A percentile compares a stretch with the other conserved stretches of the same genome.
These are phyloP conservation scores for Trametes cingulata DNA, from an alignment of 768 basidiomycete species.

Conservation along the genomic window DNA sequence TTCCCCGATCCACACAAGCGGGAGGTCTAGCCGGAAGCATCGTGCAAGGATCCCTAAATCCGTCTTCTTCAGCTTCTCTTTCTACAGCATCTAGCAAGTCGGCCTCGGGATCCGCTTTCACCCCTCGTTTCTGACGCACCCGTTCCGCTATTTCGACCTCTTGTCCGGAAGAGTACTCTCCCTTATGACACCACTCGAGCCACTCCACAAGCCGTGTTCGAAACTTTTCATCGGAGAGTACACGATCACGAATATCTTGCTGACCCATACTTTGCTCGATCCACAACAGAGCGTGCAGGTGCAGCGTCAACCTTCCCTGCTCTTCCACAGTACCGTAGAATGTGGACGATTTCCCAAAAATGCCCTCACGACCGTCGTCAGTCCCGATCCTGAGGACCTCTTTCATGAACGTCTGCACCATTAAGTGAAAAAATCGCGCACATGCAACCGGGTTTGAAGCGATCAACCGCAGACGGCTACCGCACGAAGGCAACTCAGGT, in stretches of 20 bases:
- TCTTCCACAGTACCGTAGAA: too few species aligned
- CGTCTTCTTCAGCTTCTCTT: not conserved
- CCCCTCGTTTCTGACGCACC: too few species aligned
- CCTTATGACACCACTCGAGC: not conserved
- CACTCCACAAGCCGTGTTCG: not conserved
- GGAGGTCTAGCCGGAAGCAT: not conserved
- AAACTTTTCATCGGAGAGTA: not conserved
- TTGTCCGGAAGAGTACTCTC: too few species aligned
- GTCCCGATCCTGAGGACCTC: not conserved
- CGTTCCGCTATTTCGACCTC: too few species aligned
- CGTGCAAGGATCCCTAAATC: not conserved
- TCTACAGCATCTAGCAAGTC: not conserved
- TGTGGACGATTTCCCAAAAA: too few species aligned
- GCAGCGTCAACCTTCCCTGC: too few species aligned
- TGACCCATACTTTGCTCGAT: too few species aligned
- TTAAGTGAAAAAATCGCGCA: not conserved
- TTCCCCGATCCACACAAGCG: not conserved
- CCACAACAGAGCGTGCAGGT: too few species aligned
- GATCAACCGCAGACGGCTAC: not conserved
- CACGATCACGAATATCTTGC: constrained; percentile 11
- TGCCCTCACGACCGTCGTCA: too few species aligned
- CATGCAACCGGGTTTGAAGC: not conserved
- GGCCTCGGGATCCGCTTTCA: not conserved
- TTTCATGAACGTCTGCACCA: not conserved
- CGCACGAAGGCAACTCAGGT: not conserved